Evolutionary conservation across 2,329 filamentous ascomycete species (phyloP), one percentile per base, ranked within the genome.

Genomic region (Fusarium caatingaense): DNA sequence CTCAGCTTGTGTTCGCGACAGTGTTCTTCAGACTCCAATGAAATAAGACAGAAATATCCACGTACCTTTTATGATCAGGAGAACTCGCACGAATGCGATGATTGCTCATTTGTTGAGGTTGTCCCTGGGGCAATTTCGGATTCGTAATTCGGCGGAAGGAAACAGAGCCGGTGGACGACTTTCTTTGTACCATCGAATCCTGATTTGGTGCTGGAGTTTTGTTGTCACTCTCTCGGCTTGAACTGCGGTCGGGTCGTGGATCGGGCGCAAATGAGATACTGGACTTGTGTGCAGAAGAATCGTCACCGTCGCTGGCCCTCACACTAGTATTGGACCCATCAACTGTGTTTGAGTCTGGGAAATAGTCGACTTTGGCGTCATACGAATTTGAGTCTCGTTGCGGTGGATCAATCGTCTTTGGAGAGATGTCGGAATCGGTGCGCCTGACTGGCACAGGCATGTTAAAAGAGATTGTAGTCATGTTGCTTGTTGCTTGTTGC

Each of bases 1-100:
- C 44, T 44, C 37, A 18, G 8, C 30, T 48, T 56, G 40, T 40
- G 28, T 51, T 27, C 20, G 28, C 21, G n/a, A 32, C 32, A 8
- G 20, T 47, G 12, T 20, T 51, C 11, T 6, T 11, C 13, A 15
- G 21, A 42, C 18, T 41, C n/a, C 21, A 40, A 51, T 10, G 11
- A 23, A 6, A 41, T 6, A 48, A 50, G n/a, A 25, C 32, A 49
- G 23, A 58, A 27, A 61, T 20, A 49, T 30, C 11, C 13, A 67
- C 78, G 71, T 79, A 88, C 86, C 83, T 85, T 60, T 77, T 72
- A 64, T 85, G 83, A 32, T 83, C 81, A 25, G 86, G 86, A 27
- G 86, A 87, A 40, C 80, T 83, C 25, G 77, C 82, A 57, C 83
- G 77, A 48, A 83, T 82, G 25, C 83, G 80, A 53, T 69, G 76